phyloP scores from a whole-genome alignment of 108 stramenopile species.

The Schizochytrium sp. region DNA sequence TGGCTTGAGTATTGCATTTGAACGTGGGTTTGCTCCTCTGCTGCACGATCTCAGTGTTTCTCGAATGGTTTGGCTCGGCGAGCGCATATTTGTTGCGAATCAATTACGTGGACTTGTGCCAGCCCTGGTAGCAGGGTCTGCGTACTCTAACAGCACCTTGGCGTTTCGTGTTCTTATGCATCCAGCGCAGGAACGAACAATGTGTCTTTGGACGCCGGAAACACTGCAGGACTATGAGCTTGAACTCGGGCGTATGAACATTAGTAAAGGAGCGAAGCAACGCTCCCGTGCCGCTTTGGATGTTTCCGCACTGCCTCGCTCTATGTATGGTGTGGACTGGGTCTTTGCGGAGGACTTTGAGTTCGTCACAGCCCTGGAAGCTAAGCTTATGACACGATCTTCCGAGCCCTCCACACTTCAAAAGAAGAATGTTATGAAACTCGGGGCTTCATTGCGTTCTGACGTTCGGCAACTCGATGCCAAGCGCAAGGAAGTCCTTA shows the following conservation, averaged over 20 bases:
- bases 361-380: background rate
- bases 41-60: background rate
- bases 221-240: slow-evolving; percentile 21
- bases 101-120: background rate
- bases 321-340: slow-evolving; percentile 40
- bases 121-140: slow-evolving; percentile 16
- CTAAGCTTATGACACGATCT: background rate
- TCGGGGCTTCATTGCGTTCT: background rate
- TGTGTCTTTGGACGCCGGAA: slow-evolving; percentile 29
- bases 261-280: slow-evolving; percentile 23
- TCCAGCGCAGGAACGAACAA: background rate
- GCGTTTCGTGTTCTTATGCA: slow-evolving; percentile 19
- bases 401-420: background rate
- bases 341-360: slow-evolving; percentile 29
- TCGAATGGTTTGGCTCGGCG: slow-evolving; percentile 16
- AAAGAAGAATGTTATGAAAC: background rate
- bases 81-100: slow-evolving; percentile 47
- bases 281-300: slow-evolving; percentile 21
- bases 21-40: background rate
- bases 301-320: slow-evolving; percentile 49
- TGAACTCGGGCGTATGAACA: background rate
- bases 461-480: slow-evolving; percentile 21
- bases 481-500: too few relatives aligned
- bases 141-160: slow-evolving; percentile 4
- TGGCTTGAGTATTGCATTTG: background rate